These are phyloP conservation scores for Collybia sordida DNA, from an alignment of 768 basidiomycete species.

Conservation along the genomic window DNA sequence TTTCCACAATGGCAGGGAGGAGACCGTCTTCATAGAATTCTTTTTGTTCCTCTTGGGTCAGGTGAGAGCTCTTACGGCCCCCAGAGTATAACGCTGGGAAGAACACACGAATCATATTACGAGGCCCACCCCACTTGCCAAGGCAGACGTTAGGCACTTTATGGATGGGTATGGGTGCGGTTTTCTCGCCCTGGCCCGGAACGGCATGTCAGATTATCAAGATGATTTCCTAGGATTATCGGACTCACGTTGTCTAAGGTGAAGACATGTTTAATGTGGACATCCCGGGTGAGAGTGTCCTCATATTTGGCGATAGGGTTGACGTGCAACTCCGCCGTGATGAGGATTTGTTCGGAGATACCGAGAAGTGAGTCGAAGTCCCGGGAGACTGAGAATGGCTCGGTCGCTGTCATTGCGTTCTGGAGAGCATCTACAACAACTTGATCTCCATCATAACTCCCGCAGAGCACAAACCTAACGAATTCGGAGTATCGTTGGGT, in stretches of 20 bases:
- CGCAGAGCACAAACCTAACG: slow-evolving; percentile 2
- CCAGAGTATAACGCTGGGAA: slow-evolving; percentile 20
- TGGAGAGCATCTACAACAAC: slow-evolving; percentile 5
- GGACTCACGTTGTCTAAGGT: not conserved
- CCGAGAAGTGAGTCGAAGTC: slow-evolving; percentile 22
- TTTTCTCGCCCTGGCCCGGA: not conserved
- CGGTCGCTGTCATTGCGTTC: not conserved
- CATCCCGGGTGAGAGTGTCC: not conserved
- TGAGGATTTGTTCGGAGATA: slow-evolving; percentile 8
- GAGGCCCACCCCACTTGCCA: slow-evolving; percentile 16
- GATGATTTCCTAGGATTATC: not conserved
- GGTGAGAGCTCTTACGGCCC: not conserved
- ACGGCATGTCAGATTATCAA: not conserved
- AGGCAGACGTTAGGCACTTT: slow-evolving; percentile 27
- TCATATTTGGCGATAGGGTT: slow-evolving; percentile 7
- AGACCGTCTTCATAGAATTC: slow-evolving; percentile 23
- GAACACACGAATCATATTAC: slow-evolving; percentile 19
- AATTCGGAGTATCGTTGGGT: too few species aligned
- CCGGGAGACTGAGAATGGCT: slow-evolving; percentile 3
- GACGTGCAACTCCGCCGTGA: too few species aligned
- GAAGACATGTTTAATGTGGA: slow-evolving; percentile 5
- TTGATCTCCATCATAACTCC: not conserved
- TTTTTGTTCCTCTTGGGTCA: slow-evolving; percentile 8
- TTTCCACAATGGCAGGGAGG: slow-evolving; percentile 17
- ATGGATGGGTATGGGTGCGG: slow-evolving; percentile 17